These are phyloP conservation scores for Mikania micrantha DNA, from an alignment of 129 eudicot species.

Conservation along the genomic window DNA sequence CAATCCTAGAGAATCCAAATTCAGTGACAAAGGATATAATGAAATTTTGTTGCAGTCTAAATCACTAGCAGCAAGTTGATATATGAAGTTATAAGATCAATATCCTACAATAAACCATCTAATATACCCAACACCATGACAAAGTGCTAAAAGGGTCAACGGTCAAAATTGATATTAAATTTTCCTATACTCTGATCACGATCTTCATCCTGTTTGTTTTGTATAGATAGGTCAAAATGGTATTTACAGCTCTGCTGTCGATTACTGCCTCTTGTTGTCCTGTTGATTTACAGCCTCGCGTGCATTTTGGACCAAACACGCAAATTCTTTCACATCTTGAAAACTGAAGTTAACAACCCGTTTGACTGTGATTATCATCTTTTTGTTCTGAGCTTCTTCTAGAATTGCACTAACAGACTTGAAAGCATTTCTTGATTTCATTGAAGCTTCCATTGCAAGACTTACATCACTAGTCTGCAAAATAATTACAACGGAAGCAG, in stretches of 20 bases:
- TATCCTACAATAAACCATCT: slow-evolving; percentile 31
- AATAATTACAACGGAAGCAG: slow-evolving; percentile 10
- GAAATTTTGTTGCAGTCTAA: background rate
- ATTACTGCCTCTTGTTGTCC: slow-evolving; percentile 35
- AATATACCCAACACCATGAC: slow-evolving; percentile 23
- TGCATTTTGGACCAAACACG: slow-evolving; percentile 58
- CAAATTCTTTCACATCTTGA: slow-evolving; percentile 70
- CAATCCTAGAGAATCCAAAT: background rate
- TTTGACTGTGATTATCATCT: slow-evolving; percentile 46
- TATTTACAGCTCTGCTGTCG: slow-evolving; percentile 37
- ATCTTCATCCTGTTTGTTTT: slow-evolving; percentile 40
- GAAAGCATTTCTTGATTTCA: slow-evolving; percentile 53
- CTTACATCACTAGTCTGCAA: slow-evolving; percentile 60
- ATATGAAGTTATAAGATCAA: slow-evolving; percentile 31
- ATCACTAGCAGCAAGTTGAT: slow-evolving; percentile 23
- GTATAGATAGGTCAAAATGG: slow-evolving; percentile 46
- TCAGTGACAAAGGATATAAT: slow-evolving; percentile 1
- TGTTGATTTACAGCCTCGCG: slow-evolving; percentile 47
- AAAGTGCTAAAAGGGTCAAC: slow-evolving; percentile 22
- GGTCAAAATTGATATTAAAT: slow-evolving; percentile 31
- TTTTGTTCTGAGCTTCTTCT: slow-evolving; percentile 51
- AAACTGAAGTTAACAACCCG: slow-evolving; percentile 77
- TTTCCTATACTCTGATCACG: slow-evolving; percentile 13
- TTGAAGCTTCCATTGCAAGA: slow-evolving; percentile 87
- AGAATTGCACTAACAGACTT: slow-evolving; percentile 38